Evolutionary conservation across 177 flowering plant species (phyloP).

Genomic region (Tripterygium wilfordii): DNA sequence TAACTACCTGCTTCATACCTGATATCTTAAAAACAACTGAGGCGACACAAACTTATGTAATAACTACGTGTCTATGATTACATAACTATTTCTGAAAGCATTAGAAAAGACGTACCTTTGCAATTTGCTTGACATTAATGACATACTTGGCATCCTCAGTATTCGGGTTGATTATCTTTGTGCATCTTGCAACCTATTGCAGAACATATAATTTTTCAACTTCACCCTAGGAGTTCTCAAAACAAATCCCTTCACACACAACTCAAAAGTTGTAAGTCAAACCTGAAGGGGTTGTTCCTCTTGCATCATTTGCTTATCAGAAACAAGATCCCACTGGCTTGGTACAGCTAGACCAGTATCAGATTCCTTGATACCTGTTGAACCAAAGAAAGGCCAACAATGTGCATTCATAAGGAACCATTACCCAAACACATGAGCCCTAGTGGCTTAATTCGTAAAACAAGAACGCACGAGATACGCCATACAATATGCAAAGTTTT

Average conservation of each 20-base stretch:
- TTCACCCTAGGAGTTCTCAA: no score
- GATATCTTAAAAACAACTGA: no score
- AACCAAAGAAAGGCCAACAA: neutral
- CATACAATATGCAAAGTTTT: no score
- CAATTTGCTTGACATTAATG: conserved; percentile 34
- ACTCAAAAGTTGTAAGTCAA: neutral
- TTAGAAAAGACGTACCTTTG: conserved; percentile 54
- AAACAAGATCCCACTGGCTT: conserved; percentile 98
- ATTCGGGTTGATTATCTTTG: conserved; percentile 70
- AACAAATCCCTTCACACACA: no score
- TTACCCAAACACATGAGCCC: no score
- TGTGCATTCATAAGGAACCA: no score
- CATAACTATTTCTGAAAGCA: no score
- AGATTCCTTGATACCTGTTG: conserved; percentile 86
- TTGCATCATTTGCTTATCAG: conserved; percentile 99
- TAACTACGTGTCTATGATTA: no score
- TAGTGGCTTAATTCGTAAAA: no score
- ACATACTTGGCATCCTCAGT: conserved; percentile 85
- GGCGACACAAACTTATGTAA: no score
- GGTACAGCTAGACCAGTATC: conserved; percentile 99
- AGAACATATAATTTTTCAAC: neutral
- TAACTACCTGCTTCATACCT: no score
- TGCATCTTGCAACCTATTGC: conserved; percentile 74
- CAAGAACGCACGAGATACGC: no score
- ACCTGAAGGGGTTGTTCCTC: conserved; percentile 99